A percentile compares a stretch with the other conserved stretches of the same genome.
These are phyloP conservation scores for Dactylellina cionopaga DNA, from an alignment of 2,329 filamentous ascomycete genomes.

Conservation along the genomic window DNA sequence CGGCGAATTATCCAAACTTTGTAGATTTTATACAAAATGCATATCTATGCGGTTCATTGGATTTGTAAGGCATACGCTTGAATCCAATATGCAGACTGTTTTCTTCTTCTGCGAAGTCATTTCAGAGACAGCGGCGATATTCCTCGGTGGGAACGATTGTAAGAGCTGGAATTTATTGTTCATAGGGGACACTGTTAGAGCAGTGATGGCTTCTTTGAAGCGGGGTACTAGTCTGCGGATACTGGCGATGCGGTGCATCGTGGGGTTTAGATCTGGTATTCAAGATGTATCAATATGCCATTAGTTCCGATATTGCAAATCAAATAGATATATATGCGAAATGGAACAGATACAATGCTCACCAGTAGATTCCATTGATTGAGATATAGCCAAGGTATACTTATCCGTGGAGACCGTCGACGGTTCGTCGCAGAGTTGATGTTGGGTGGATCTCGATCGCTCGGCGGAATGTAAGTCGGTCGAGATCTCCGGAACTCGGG, in stretches of 20 bases:
- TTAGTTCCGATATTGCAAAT: not conserved
- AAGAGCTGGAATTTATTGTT: not conserved
- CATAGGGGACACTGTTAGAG: not conserved
- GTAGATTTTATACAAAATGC: not conserved
- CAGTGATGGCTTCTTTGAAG: constrained; percentile 20
- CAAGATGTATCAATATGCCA: not conserved
- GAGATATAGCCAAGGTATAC: too few species aligned
- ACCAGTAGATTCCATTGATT: not conserved
- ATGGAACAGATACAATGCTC: not conserved
- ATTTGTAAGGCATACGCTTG: constrained; percentile 22
- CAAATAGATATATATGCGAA: too few species aligned
- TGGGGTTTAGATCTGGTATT: not conserved
- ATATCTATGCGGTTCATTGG: not conserved
- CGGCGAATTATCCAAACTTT: not conserved
- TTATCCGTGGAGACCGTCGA: too few species aligned
- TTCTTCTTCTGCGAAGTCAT: not conserved
- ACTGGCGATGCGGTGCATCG: constrained; percentile 11
- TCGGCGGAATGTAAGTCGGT: not conserved
- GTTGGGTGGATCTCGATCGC: constrained; percentile 17
- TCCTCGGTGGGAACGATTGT: constrained; percentile 15
- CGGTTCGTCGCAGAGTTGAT: too few species aligned
- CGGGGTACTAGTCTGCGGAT: constrained; percentile 26
- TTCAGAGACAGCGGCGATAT: not conserved
- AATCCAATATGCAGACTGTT: constrained; percentile 44
- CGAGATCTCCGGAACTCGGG: constrained; percentile 33